Base-by-base conservation (phyloP, 345 rosid species). In the Citrus inodora region DNA sequence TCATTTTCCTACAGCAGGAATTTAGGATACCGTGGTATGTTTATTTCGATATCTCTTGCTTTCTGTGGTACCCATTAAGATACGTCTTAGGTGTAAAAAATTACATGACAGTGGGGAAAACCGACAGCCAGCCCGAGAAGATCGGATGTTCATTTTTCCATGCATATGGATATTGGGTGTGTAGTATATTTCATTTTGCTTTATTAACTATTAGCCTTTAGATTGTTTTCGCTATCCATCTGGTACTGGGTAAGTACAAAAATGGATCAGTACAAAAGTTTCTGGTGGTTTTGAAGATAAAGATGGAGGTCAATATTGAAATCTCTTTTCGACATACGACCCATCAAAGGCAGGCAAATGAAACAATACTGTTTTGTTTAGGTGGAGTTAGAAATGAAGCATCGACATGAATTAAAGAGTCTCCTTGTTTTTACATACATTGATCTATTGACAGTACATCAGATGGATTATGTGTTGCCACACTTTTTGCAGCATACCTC, bases 401-500 rank as follows among this genome's bases (percentile, higher is more conserved):
- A 35, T 6, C 37, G 37, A 35, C 37, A 35, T 35, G 37, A 35
- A 35, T 35, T 35, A 35, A 33, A 35, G 37, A 35, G 37, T 35
- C 7, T 35, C 37, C 37, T 35, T 35, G 37, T 35, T 35, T 35
- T 35, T 55, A 4, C 19, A 17, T 19, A 3, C 2, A 32, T 32
- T 5, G 10, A 7, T 8, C 25, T 30, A 61, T 46, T 32, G 62
- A 28, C 25, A 56, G 10, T 60, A 70, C 51, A 28, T 14, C 70
- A 76, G 72, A 73, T 70, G 30, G 48, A 5, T 65, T 67, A n/a
- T 40, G 42, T 61, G 40, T 77, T 51, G 46, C 6, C 46, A 14
- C 51, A 21, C 59, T 9, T 76, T 32, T 73, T 66, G 64, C 90
- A 96, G 98, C 75, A 91, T 96, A 85, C 92, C 91, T 1, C 86